Evolutionary conservation across 768 basidiomycete genomes (phyloP), one percentile per base, ranked within the genome.

Genomic region (Nidula microcarpa): DNA sequence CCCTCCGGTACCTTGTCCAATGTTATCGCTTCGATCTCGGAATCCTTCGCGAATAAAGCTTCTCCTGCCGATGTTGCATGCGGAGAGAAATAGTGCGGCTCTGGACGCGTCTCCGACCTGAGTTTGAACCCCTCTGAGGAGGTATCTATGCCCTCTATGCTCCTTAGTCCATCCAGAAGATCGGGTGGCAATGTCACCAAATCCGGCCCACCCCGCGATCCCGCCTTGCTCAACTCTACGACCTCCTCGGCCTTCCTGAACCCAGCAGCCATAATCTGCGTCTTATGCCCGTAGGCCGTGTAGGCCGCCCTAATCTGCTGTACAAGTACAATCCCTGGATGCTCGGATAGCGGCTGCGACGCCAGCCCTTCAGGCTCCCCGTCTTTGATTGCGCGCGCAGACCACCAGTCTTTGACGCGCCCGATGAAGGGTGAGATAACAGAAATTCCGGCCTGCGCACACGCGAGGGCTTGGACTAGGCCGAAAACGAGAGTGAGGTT

Each of bases 381-480:
- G 49, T 51, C 36, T 47, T 53, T 39, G 18, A 51, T 17, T 36
- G 52, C 53, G 9, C 45, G 57, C 6, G 63, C 64, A 17, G 63
- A 58, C 65, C 68, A 73, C 69, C 70, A 73, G 54, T 72, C 72
- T 57, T 69, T 69, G 39, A 74, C 71, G 18, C 71, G 62, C n/a
- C 72, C 72, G 8, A 74, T 63, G 60, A 72, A 73, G 1, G 70
- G 69, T 1, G 70, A 72, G 18, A 72, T 63, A 16, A 72, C 69
- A 0, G 66, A 52, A 9, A 65, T 57, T 6, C 69, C 66, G 0
- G 72, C 71, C 49, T 72, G 67, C 0, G 71, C 72, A 23, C 70
- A 72, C 14, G 70, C 72, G 17, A 67, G 49, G 6, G 72, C 72
- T 47, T 74, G 72, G 3, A 66, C 61, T 39, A 62, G 56, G 7